Evolutionary conservation across 805 yeast genomes (phyloP).

Genomic region (Metschnikowia colocasiae): DNA sequence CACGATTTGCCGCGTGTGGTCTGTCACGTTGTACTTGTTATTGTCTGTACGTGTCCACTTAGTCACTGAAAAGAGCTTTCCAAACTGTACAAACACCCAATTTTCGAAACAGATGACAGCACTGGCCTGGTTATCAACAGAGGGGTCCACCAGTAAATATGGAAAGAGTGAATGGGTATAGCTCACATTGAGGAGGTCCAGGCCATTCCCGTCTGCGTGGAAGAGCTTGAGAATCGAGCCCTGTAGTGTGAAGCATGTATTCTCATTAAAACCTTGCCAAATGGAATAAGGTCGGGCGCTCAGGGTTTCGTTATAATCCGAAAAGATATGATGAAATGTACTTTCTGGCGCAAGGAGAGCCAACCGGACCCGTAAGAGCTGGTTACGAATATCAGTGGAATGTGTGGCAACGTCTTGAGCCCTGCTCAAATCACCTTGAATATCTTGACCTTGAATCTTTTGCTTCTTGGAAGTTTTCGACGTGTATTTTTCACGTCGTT

Average conservation of each 20-base stretch:
- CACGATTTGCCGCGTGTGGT: not conserved
- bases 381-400: not conserved
- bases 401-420: not conserved
- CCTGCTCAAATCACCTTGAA: not conserved
- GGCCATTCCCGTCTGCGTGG: not conserved
- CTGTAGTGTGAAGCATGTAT: not conserved
- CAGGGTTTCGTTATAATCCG: not conserved
- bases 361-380: not conserved
- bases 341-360: not conserved
- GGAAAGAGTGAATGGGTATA: conserved; percentile 1
- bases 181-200: not conserved
- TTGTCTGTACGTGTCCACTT: not conserved
- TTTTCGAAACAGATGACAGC: not conserved
- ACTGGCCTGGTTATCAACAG: not conserved
- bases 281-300: not conserved
- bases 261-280: conserved; percentile 1
- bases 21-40: not conserved
- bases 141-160: not conserved
- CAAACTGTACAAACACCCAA: conserved; percentile 1
- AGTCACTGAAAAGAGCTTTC: not conserved
- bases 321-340: not conserved
- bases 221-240: not conserved
- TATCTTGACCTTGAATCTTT: not conserved
- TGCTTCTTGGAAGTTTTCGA: not conserved
- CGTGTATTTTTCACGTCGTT: conserved; percentile 15